A percentile compares a stretch with the other conserved stretches of the same genome.
Conservation (phyloP, 257 asterid genomes). For the Przewalskia tangutica region DNA sequence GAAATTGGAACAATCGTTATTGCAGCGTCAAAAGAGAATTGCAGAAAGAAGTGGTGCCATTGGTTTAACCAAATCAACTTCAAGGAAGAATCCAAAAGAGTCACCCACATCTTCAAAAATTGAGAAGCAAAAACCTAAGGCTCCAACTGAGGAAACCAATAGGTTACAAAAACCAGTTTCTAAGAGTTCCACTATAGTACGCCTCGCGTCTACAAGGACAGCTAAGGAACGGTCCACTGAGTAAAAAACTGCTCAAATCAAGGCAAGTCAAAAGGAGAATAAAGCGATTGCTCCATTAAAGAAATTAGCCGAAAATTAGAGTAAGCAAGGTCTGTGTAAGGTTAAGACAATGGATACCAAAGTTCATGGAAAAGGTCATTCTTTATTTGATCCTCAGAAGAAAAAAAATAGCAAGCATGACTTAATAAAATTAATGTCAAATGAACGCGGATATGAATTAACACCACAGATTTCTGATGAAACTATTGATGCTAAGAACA, state of each 20-base stretch:
- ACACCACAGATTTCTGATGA: not conserved
- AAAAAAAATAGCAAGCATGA: not conserved
- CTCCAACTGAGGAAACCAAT: conserved; percentile 26
- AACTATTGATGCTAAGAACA: conserved; percentile 18
- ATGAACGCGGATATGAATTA: not conserved
- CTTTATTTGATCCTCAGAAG: conserved; percentile 17
- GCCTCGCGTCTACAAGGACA: conserved; percentile 60
- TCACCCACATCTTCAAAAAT: conserved; percentile 19
- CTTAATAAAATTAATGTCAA: not conserved
- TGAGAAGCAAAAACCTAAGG: conserved; percentile 24
- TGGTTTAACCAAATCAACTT: conserved; percentile 16
- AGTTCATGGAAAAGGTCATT: conserved; percentile 14
- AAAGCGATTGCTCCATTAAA: not conserved
- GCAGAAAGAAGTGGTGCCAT: conserved; percentile 65
- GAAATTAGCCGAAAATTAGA: conserved; percentile 17
- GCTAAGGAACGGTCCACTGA: conserved; percentile 27
- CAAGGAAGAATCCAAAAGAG: conserved; percentile 30
- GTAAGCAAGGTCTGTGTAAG: conserved; percentile 19
- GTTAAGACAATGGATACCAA: conserved; percentile 4
- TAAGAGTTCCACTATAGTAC: conserved; percentile 52
- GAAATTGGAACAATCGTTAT: conserved; percentile 50
- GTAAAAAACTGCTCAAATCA: conserved; percentile 25
- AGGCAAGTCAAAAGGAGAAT: conserved; percentile 20
- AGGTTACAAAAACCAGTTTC: conserved; percentile 29
- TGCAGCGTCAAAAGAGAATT: conserved; percentile 66